Base-by-base conservation (phyloP, 768 basidiomycete genomes). In the Stropharia rugosoannulata region DNA sequence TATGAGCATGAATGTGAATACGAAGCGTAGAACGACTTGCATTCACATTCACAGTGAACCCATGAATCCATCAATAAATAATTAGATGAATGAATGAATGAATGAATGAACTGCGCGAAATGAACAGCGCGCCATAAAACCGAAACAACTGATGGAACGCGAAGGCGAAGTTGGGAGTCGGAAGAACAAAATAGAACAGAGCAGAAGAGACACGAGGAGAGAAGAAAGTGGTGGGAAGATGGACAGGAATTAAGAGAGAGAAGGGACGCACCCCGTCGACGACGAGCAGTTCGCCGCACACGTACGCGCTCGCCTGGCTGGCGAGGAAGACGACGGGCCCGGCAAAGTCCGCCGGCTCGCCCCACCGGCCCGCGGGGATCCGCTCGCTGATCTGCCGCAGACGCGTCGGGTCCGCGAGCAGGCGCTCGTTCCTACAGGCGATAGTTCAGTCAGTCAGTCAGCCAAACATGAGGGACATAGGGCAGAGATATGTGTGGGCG, bases 291-390 rank as follows among this genome's bases (percentile, higher is more conserved):
- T 90, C 89, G 25, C 89, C 89, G 60, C 81, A 85, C 3, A 90
- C 80, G 65, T 90, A 92, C 65, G 86, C 80, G 59, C 83, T 84
- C 1, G 86, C 88, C 45, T 70, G 69, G 58, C 84, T 85, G 12
- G 88, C 86, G 18, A 90, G 78, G 69, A 86, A 92, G 13, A 90
- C 80, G 13, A 84, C 70, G 0, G 84, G 82, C 10, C 88, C 88
- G n/a, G 82, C 85, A 66, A 92, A 88, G 70, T 92, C 89, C 49
- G 75, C 73, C 3, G 88, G 87, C 19, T 75, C 69, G 18, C 87
- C 89, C 89, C 89, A 90, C 54, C 89, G 68, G 11, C 81, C 82
- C 13, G 83, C 83, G 2, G 88, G 88, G 58, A 90, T 90, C 38
- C 88, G 78, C 65, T 88, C 88, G 49, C 84, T 78, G 60, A 91